These are phyloP conservation scores for Suillus clintonianus DNA, from an alignment of 768 basidiomycete genomes.

Conservation along the genomic window DNA sequence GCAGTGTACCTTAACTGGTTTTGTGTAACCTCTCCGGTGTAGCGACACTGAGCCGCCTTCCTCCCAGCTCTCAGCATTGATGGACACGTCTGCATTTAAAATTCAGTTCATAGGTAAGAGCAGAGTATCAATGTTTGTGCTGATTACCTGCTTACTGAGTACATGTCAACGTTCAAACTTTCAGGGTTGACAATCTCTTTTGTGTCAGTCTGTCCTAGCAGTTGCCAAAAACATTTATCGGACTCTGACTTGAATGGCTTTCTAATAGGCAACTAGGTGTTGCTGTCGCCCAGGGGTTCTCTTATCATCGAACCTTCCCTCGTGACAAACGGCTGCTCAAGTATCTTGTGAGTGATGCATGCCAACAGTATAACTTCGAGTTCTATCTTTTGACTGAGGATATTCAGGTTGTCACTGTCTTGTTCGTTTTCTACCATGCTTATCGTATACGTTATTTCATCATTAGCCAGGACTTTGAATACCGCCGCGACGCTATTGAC, in stretches of 20 bases:
- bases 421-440: neutral
- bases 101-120: neutral
- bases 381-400: neutral
- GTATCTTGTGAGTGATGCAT: conserved; percentile 1
- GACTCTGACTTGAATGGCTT: neutral
- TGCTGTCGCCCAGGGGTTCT: neutral
- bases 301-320: conserved; percentile 1
- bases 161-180: neutral
- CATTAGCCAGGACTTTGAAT: neutral
- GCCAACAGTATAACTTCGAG: neutral
- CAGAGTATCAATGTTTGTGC: neutral
- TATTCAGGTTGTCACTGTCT: neutral
- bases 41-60: neutral
- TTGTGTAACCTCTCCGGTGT: neutral
- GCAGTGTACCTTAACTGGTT: neutral
- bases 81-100: neutral
- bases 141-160: neutral
- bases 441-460: neutral
- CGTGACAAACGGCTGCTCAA: neutral
- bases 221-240: neutral
- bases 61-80: neutral
- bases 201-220: neutral
- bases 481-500: neutral
- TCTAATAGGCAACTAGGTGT: conserved; percentile 4
- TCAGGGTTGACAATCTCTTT: neutral